Base-by-base conservation (phyloP, 176 grass and related monocot species). In the Bonia amplexicaulis region DNA sequence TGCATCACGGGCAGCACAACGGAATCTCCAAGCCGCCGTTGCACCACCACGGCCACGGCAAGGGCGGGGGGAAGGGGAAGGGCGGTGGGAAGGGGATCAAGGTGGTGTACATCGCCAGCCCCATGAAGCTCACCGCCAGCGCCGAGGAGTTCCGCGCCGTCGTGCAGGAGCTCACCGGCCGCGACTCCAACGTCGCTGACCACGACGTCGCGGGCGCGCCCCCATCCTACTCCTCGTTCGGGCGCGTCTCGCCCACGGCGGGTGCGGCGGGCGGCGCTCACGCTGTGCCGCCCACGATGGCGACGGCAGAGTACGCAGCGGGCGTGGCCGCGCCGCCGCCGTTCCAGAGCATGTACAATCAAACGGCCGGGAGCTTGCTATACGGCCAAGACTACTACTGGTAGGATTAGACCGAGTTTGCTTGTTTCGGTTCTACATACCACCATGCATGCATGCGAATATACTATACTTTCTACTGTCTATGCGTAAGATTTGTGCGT, bases 81-180 rank as follows among this genome's bases (percentile, higher is more conserved):
- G 67, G 23, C 25, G 47, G 58, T 20, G 79, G 57, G 19, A 63
- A 82, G 77, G 89, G 89, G 53, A 65, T 91, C 76, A 96, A 93
- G 77, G 89, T 96, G 31, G 91, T 96, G 57, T 96, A 96, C 89
- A 96, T 96, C 84, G 93, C 91, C 13, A 96, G 88, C 84, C 94
- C 94, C 60, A 83, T 96, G 84, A 91, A 78, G 94, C 85, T 96
- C 20, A 91, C 66, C 4, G 84, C 91, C 73, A 96, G 72, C 81
- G 74, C 94, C 48, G 94, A 90, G 74, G 91, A 96, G 71, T 96
- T 96, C 81, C 94, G 94, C 31, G 80, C 91, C 46, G 23, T 96
- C 49, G 94, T 96, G 45, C 94, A 96, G 87, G 84, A 88, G 73
- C 65, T 93, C 84, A 96, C 94, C 73, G 94, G 94, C 81, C 72